A percentile compares a stretch with the other conserved stretches of the same genome.
Conservation (phyloP, 2,329 filamentous ascomycete species). For the Volutella citrinella region DNA sequence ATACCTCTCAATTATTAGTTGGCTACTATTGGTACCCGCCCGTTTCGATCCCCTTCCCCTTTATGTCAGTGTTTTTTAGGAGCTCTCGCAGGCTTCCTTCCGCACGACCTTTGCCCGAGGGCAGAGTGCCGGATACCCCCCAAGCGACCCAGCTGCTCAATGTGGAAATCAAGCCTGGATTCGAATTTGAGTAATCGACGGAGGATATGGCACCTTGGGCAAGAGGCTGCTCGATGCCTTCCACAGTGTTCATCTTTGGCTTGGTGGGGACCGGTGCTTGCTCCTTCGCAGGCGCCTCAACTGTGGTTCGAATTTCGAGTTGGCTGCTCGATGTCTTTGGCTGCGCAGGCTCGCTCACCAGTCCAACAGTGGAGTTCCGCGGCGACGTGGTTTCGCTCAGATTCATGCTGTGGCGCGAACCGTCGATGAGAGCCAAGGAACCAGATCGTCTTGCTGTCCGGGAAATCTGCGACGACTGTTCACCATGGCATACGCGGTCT, state of each 20-base stretch:
- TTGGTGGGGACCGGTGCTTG: slow-evolving; percentile 13
- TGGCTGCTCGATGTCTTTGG: slow-evolving; percentile 55
- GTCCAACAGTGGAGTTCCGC: slow-evolving; percentile 35
- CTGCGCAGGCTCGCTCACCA: slow-evolving; percentile 54
- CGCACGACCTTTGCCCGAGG: slow-evolving; percentile 42
- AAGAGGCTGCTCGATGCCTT: slow-evolving; percentile 24
- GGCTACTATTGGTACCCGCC: no score
- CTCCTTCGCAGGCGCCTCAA: slow-evolving; percentile 24
- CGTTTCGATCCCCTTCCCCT: slow-evolving; percentile 32
- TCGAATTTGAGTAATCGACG: slow-evolving; percentile 18
- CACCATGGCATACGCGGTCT: no score
- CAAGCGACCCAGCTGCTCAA: slow-evolving; percentile 47
- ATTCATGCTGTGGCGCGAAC: slow-evolving; percentile 31
- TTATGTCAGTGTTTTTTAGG: slow-evolving; percentile 37
- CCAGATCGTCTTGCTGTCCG: slow-evolving; percentile 28
- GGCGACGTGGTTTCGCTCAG: slow-evolving; percentile 27
- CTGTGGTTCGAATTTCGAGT: slow-evolving; percentile 42
- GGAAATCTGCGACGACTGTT: no score
- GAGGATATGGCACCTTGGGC: slow-evolving; percentile 28
- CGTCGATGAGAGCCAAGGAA: slow-evolving; percentile 37
- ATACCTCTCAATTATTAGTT: no score
- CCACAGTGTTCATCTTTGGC: slow-evolving; percentile 13
- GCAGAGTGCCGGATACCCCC: slow-evolving; percentile 25
- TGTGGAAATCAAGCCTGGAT: slow-evolving; percentile 34
- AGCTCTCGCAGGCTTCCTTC: slow-evolving; percentile 56